Base-by-base conservation (phyloP, 208 protist genomes). In the Trypanosoma rangeli region DNA sequence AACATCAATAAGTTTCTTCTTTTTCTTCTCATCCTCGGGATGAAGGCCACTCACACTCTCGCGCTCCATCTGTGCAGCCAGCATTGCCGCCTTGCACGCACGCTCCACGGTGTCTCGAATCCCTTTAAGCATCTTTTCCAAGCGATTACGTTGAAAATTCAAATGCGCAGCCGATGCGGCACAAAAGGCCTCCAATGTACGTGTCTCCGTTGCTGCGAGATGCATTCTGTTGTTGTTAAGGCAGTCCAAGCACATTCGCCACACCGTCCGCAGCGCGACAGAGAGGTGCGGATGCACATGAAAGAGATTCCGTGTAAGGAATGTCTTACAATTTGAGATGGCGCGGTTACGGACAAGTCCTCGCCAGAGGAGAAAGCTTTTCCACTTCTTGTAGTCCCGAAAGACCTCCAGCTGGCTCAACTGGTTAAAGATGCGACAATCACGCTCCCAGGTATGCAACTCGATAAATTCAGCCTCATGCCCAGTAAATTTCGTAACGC, bases 401-500 rank as follows among this genome's bases (percentile, higher is more conserved):
- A 99, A 98, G 33, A 98, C 89, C 44, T 84, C 81, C 56, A 99
- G 83, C 53, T 92, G 70, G 46, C 87, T 87, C 53, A 99, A 76
- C n/a, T 87, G 74, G 69, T 90, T 80, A 65, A 97, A 98, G 37
- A 97, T 88, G 33, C 78, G 70, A 70, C 92, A 92, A 71, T 98
- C 97, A 5, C 92, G 80, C 79, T 98, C 84, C 96, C 96, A 99
- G 49, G 94, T 95, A 24, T 85, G 69, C 39, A 98, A 79, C 64
- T 95, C 81, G 64, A 94, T 96, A 78, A 99, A 99, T 78, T 97
- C 93, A 24, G 93, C 92, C 13, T 84, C 83, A 57, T 86, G 84
- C 52, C 90, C 78, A 56, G 79, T 84, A 68, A 98, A 98, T 68
- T 98, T 95, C 18, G 97, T 99, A 31, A 99, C 94, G 68, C 97